Base-by-base conservation (phyloP, 2,329 filamentous ascomycete genomes). In the Penicillium sp. region DNA sequence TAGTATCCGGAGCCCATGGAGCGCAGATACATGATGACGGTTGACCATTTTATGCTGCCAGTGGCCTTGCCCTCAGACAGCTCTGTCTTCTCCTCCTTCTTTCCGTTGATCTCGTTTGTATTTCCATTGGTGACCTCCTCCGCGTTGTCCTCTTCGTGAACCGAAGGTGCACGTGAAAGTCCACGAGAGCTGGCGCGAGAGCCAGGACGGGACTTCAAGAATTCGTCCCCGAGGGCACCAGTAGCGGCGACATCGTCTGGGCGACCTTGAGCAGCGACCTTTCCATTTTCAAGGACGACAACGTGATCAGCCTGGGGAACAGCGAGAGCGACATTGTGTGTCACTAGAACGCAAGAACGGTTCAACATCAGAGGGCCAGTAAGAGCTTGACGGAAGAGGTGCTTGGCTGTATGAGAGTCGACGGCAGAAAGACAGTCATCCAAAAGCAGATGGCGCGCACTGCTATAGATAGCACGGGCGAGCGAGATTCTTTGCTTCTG, bases 1-100 rank as follows among this genome's bases (percentile, higher is more conserved):
- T 95, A 99, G 81, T 90, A 92, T 90, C 91, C 96, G 4, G 87
- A 81, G n/a, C 94, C 94, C 94, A 99, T 99, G 58, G 92, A 84
- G 53, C 75, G 76, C 16, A 99, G 81, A 69, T 99, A 99, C 68
- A 95, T 84, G 55, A 85, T 78, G 65, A 99, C 88, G 47, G 96
- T 92, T 21, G 84, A 81, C 80, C 90, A 86, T 70, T 96, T 94
- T 63, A 99, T 90, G 38, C 91, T 87, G 26, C 94, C 94, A 42
- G 83, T 85, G 7, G 90, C 87, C 73, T 95, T 97, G 39, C 81
- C 80, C 71, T 99, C 94, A 45, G 85, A 80, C 44, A 82, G 75
- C 60, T 74, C 73, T 23, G 74, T 71, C 47, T 79, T 79, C 8
- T 79, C 74, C 54, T 75, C 74, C 34, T 79, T 69, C 16, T 65